These are phyloP conservation scores for Limtongia smithiae DNA, from an alignment of 805 yeast species.

Conservation along the genomic window DNA sequence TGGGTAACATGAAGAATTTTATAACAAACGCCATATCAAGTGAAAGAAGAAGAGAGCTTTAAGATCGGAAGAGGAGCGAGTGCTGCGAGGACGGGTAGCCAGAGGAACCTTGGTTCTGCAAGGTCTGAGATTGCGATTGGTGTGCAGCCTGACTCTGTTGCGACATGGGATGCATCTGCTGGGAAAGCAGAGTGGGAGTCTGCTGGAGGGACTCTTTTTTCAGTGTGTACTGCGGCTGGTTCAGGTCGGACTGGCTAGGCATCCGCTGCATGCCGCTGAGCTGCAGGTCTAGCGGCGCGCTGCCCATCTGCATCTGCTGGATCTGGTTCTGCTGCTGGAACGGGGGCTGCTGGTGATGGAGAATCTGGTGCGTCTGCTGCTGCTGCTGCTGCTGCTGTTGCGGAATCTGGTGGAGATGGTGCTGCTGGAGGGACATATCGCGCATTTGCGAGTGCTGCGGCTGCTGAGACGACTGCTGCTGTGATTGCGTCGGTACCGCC, in stretches of 20 bases:
- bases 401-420: not conserved
- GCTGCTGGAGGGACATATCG: not conserved
- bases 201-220: conserved; percentile 1
- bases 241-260: no score
- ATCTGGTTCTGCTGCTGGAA: not conserved
- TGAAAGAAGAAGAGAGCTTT: no score
- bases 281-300: not conserved
- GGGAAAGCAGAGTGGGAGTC: conserved; percentile 4
- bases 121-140: no score
- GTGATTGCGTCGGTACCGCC: conserved; percentile 7
- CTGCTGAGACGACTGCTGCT: conserved; percentile 1
- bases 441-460: not conserved
- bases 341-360: not conserved
- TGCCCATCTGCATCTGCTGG: not conserved
- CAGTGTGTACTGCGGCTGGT: conserved; percentile 3
- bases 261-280: not conserved
- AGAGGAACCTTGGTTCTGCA: no score
- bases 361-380: conserved; percentile 1
- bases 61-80: no score
- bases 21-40: no score
- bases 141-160: no score
- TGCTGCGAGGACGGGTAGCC: no score
- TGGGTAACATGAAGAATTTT: no score
- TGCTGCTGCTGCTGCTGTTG: conserved; percentile 4
- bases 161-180: no score